phyloP scores from a whole-genome alignment of 345 rosid species.

The Eucalyptus coolabah region DNA sequence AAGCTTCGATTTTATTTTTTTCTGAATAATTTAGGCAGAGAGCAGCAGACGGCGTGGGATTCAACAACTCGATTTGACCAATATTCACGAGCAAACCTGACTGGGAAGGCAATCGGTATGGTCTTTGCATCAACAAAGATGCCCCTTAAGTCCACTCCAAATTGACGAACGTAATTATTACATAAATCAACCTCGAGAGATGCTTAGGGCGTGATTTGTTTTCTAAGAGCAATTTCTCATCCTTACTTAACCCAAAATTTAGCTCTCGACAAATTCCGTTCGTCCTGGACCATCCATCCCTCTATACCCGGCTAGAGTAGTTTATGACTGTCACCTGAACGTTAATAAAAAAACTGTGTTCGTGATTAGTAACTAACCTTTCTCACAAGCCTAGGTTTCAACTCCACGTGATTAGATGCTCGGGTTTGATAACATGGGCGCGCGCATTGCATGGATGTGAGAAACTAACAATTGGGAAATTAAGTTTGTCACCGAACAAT shows the following conservation, averaged over 20 bases:
- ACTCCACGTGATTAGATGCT: not conserved
- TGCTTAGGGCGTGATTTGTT: not conserved
- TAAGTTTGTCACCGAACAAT: not conserved
- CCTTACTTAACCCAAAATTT: not conserved
- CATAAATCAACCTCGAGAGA: not conserved
- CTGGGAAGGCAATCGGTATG: not conserved
- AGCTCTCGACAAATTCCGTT: not conserved
- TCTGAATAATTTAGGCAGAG: not conserved
- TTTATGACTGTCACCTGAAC: not conserved
- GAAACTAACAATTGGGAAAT: not conserved
- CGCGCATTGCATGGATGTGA: not conserved
- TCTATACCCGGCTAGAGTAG: not conserved
- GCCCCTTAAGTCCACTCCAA: not conserved
- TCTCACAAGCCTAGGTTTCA: not conserved
- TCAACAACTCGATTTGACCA: not conserved
- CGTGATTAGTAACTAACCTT: too few species aligned
- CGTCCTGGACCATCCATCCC: not conserved
- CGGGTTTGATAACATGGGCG: rapidly evolving
- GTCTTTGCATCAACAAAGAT: not conserved
- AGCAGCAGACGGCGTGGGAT: not conserved
- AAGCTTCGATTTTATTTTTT: not conserved
- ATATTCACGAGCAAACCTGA: not conserved
- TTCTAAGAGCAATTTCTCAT: not conserved
- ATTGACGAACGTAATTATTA: not conserved
- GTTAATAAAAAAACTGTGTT: too few species aligned